phyloP scores from a whole-genome alignment of 2,329 filamentous ascomycete species.

The Fusarium burgessii region DNA sequence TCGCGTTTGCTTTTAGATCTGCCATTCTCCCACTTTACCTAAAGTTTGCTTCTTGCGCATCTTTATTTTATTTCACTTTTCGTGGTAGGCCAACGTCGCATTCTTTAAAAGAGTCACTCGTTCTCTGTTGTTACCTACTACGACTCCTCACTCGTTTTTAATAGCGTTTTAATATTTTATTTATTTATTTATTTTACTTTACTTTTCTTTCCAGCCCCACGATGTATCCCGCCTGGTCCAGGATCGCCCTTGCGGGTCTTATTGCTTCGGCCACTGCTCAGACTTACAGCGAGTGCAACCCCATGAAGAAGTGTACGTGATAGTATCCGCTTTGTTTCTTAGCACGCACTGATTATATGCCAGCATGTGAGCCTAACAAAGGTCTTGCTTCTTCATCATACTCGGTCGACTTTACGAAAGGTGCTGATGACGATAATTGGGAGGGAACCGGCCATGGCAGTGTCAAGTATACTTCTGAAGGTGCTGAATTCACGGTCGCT shows the following conservation, averaged over 20 bases:
- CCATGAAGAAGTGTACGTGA: conserved; percentile 35
- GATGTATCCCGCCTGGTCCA: conserved; percentile 20
- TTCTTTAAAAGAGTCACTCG: conserved; percentile 17
- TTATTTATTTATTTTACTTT: neutral
- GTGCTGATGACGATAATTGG: conserved; percentile 40
- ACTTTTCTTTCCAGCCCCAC: neutral
- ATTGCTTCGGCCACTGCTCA: conserved; percentile 30
- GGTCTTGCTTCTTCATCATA: conserved; percentile 36
- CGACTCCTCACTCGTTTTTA: conserved; percentile 2
- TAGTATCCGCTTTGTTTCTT: neutral
- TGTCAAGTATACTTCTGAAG: conserved; percentile 33
- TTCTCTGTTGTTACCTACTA: neutral
- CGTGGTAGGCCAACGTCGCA: conserved; percentile 15
- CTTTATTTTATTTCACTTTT: neutral
- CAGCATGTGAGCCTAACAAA: conserved; percentile 17
- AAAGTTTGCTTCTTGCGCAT: conserved; percentile 14
- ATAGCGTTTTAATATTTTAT: neutral
- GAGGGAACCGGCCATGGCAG: conserved; percentile 32
- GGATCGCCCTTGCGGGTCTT: conserved; percentile 25
- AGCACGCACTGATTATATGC: neutral
- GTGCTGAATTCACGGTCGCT: conserved; percentile 64
- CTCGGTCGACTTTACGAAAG: conserved; percentile 37
- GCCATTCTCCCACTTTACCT: conserved; percentile 19
- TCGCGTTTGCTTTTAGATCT: conserved; percentile 10
- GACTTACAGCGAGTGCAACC: conserved; percentile 38